Conservation (phyloP, 208 protist species). For the Novymonas esmeraldas region DNA sequence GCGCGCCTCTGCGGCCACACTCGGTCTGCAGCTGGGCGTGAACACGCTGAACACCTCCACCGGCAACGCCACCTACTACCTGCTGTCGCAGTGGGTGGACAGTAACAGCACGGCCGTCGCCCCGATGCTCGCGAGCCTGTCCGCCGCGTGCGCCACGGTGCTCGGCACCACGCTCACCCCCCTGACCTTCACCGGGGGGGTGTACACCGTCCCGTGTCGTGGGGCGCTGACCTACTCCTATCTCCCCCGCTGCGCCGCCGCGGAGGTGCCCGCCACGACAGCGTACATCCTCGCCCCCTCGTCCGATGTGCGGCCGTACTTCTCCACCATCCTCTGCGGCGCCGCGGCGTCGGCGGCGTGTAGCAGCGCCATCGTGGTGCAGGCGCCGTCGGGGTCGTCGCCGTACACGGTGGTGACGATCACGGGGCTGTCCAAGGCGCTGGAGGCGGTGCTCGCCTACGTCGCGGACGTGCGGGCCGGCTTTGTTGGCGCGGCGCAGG, state of each 20-base stretch:
- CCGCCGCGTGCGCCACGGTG: constrained; percentile 8
- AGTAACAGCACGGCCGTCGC: constrained; percentile 10
- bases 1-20: constrained; percentile 1
- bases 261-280: constrained; percentile 26
- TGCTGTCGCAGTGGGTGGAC: constrained; percentile 41
- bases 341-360: neutral
- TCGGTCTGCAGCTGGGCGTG: constrained; percentile 52
- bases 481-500: constrained; percentile 8
- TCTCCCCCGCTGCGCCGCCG: constrained; percentile 29
- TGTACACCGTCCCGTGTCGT: constrained; percentile 51
- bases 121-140: constrained; percentile 6
- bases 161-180: constrained; percentile 26
- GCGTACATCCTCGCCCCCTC: constrained; percentile 32
- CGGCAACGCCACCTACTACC: constrained; percentile 25
- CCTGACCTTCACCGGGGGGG: constrained; percentile 23
- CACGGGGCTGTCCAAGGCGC: constrained; percentile 23
- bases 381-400: neutral
- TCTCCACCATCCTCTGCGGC: constrained; percentile 15
- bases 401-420: constrained; percentile 40
- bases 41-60: constrained; percentile 15
- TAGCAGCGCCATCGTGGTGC: constrained; percentile 13
- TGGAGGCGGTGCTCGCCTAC: constrained; percentile 58
- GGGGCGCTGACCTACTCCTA: constrained; percentile 40
- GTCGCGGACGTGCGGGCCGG: constrained; percentile 41
- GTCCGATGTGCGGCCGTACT: constrained; percentile 18